Evolutionary conservation across 106 monocot genomes (phyloP), one percentile per base, ranked within the genome.

Genomic region (Allium fistulosum): DNA sequence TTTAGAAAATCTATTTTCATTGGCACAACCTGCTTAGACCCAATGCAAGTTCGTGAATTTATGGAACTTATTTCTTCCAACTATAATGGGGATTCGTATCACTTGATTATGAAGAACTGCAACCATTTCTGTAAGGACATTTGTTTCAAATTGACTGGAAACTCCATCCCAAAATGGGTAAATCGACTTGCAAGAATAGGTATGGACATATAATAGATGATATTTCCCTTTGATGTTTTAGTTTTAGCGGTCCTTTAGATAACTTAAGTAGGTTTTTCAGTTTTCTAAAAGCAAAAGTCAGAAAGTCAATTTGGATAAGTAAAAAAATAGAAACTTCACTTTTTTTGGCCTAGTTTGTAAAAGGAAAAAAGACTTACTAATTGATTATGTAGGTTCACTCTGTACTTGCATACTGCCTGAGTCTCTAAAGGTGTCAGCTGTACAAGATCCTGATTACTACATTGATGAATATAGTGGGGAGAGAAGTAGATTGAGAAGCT

Each of bases 371-470:
- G 37, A 37, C 5, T 37, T 46, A 62, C n/a, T 14, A 2, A 62
- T 15, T 46, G 10, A 46, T 46, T 12, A 45, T 67, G n/a, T 71
- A 90, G 90, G 90, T 51, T 78, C 85, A 17, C 58, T 90, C 8
- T 90, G 85, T 85, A 90, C 77, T 48, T 86, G 85, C 82, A 58
- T 90, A 53, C 78, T 90, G 17, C 85, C 90, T 0, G 80, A 80
- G 63, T 69, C 85, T 48, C 65, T 85, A 1, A 80, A 78, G 69
- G 80, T 86, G 59, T 69, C 82, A 48, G 80, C 87, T 26, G 80
- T 87, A 1, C 68, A 85, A 59, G 82, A 79, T 57, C 82, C 85
- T 10, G 77, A 82, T 72, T 69, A 50, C 51, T 67, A 76, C 56
- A 18, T 74, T 14, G 71, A 74, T 17, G 79, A 85, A 37, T 37